A percentile compares a stretch with the other conserved stretches of the same genome.
Conservation (phyloP, 1,284 basidiomycete species). For the Fomitiporia mediterranea region DNA sequence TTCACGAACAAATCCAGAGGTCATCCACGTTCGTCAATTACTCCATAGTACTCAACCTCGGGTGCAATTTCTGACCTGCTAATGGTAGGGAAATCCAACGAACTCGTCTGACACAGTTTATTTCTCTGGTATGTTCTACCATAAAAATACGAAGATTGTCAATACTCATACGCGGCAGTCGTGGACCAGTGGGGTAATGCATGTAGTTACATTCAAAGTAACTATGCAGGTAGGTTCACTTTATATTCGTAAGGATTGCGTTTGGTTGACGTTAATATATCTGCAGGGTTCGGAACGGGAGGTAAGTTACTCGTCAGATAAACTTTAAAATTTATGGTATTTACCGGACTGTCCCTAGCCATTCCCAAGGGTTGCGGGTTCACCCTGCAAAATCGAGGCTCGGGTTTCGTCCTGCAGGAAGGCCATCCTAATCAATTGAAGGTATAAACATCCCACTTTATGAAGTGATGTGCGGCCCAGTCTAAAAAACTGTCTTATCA, state of each 20-base stretch:
- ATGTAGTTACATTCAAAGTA: conserved; percentile 93
- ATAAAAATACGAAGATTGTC: conserved; percentile 8
- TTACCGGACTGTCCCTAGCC: conserved; percentile 39
- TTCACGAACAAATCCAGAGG: conserved; percentile 53
- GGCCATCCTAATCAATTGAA: conserved; percentile 80
- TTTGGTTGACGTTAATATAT: not conserved
- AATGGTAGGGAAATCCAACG: conserved; percentile 64
- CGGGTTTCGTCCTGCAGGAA: conserved; percentile 75
- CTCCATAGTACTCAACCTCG: not conserved
- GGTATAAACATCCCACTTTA: conserved; percentile 33
- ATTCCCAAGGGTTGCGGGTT: conserved; percentile 93
- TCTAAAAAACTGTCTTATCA: conserved; percentile 26
- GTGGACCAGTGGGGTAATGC: conserved; percentile 90
- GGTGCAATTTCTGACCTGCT: conserved; percentile 1
- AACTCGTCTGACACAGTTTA: conserved; percentile 92
- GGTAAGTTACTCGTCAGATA: conserved; percentile 32
- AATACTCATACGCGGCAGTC: conserved; percentile 38
- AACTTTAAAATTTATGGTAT: not conserved
- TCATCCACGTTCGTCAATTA: conserved; percentile 54
- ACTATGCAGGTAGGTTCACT: conserved; percentile 64
- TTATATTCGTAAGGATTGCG: not conserved
- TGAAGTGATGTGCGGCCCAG: not conserved
- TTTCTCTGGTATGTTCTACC: conserved; percentile 59
- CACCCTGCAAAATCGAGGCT: conserved; percentile 91
- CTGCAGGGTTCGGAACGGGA: conserved; percentile 76